Percentiles rank a stretch among this genome's conserved stretches.
phyloP scores from a whole-genome alignment of 176 grass and related monocot genomes.

The Phoenix dactylifera region DNA sequence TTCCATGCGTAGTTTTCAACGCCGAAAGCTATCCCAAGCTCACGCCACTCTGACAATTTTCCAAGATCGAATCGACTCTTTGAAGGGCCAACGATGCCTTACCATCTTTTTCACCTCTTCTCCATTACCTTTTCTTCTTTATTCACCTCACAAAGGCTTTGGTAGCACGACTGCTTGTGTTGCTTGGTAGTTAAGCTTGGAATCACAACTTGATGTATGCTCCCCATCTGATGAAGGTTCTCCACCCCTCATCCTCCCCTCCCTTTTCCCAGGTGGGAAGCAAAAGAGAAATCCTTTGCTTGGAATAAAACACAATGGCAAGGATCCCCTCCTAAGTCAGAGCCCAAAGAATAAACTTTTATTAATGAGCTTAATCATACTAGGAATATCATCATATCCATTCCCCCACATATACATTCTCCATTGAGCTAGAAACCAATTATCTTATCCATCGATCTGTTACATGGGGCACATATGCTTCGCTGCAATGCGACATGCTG shows the following conservation, averaged over 20 bases:
- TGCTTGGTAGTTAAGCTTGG: constrained; percentile 38
- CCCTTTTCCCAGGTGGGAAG: constrained; percentile 27
- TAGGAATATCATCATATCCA: constrained; percentile 35
- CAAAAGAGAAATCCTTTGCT: constrained; percentile 32
- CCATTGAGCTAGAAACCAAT: neutral
- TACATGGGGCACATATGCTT: no score
- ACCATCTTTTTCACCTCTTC: neutral
- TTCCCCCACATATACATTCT: constrained; percentile 11
- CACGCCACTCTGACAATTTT: neutral
- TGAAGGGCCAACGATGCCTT: constrained; percentile 1
- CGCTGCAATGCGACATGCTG: no score
- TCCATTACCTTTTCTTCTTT: neutral
- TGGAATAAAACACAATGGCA: neutral
- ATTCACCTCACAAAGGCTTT: neutral
- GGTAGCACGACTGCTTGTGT: neutral
- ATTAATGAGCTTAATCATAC: constrained; percentile 30
- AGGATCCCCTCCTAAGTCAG: constrained; percentile 28
- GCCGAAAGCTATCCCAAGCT: constrained; percentile 8
- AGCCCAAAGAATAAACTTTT: constrained; percentile 23
- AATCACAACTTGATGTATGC: constrained; percentile 24
- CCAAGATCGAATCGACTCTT: neutral
- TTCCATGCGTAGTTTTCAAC: neutral
- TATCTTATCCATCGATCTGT: no score
- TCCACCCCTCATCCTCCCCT: constrained; percentile 19
- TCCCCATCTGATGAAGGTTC: constrained; percentile 32